Evolutionary conservation across 495 filamentous ascomycete species (phyloP).

Genomic region (Aspergillus haitiensis): DNA sequence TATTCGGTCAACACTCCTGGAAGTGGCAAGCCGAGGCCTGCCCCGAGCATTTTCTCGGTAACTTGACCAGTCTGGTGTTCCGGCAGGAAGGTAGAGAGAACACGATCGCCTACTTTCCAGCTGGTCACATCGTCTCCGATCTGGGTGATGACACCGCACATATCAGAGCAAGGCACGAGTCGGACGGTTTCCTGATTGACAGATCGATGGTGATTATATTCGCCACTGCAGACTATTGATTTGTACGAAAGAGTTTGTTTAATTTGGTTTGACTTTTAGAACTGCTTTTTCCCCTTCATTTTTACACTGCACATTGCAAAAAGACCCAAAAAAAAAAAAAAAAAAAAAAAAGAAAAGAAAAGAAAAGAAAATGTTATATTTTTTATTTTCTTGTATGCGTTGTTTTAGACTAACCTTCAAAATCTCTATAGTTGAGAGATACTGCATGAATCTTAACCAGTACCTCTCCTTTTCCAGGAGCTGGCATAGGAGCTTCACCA

Average conservation of each 20-base stretch:
- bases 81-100: constrained; percentile 76
- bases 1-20: constrained; percentile 71
- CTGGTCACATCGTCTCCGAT: constrained; percentile 63
- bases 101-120: constrained; percentile 68
- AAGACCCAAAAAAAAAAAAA: no score
- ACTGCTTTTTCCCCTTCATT: background rate
- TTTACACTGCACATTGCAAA: no score
- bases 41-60: constrained; percentile 40
- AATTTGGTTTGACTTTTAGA: background rate
- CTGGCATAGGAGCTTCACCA: constrained; percentile 41
- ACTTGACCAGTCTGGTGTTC: constrained; percentile 65
- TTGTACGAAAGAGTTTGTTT: background rate
- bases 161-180: constrained; percentile 72
- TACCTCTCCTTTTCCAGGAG: constrained; percentile 50
- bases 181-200: constrained; percentile 36
- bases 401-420: constrained; percentile 46
- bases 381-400: no score
- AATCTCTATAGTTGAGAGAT: constrained; percentile 60
- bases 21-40: constrained; percentile 64
- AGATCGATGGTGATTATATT: constrained; percentile 56
- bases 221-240: constrained; percentile 50
- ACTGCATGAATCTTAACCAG: constrained; percentile 57
- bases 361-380: no score
- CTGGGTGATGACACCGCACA: constrained; percentile 67
- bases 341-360: no score